Evolutionary conservation across 1,284 basidiomycete genomes (phyloP).

Genomic region (Leucoagaricus sp.): DNA sequence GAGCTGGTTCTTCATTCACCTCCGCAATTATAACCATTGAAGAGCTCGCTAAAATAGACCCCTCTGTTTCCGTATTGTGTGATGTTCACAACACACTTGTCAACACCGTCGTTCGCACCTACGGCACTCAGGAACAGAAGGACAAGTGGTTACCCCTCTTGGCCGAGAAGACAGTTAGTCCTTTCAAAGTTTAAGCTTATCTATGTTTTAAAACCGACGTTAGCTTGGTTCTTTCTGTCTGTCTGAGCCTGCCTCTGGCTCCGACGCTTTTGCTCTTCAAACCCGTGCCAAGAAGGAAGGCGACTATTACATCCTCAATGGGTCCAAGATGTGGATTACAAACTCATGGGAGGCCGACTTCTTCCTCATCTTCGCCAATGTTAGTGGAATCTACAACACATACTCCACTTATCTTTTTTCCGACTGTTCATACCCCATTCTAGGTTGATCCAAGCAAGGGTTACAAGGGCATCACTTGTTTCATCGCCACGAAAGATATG

Average conservation of each 20-base stretch:
- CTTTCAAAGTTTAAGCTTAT: background rate
- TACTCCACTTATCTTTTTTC: background rate
- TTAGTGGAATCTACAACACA: too few species aligned
- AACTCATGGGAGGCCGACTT: conserved; percentile 97
- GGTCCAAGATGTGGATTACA: conserved; percentile 99
- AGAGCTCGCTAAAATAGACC: conserved; percentile 95
- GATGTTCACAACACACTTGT: conserved; percentile 99
- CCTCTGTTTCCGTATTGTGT: conserved; percentile 94
- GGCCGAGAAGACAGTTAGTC: conserved; percentile 70
- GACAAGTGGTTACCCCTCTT: conserved; percentile 90
- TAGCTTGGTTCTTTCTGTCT: conserved; percentile 98
- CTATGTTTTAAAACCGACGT: background rate
- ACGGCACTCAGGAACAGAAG: conserved; percentile 85
- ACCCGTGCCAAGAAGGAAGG: conserved; percentile 89
- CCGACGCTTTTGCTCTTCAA: conserved; percentile 96
- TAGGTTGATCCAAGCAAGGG: conserved; percentile 90
- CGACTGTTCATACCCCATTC: conserved; percentile 3
- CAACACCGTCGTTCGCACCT: conserved; percentile 91
- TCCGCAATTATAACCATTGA: conserved; percentile 97
- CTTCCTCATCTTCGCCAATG: conserved; percentile 94
- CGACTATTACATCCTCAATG: conserved; percentile 85
- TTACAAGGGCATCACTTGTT: conserved; percentile 99
- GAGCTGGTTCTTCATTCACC: conserved; percentile 91
- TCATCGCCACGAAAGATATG: conserved; percentile 95
- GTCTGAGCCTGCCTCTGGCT: conserved; percentile 91